These are phyloP conservation scores for Monosporascus sp. DNA, from an alignment of 2,329 filamentous ascomycete genomes.

Conservation along the genomic window DNA sequence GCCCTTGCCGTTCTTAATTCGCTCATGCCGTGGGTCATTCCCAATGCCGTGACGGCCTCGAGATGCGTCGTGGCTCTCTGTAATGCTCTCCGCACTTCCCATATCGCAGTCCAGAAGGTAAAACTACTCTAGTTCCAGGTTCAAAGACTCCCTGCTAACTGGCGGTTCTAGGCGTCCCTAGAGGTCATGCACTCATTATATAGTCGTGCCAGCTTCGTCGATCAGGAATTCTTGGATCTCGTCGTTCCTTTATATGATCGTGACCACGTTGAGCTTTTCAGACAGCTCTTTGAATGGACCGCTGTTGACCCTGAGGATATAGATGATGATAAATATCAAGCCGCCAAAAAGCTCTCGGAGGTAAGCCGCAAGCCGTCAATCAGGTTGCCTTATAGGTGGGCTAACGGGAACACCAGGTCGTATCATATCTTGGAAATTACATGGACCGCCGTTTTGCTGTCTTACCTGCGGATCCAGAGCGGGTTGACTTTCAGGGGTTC, in stretches of 20 bases:
- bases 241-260: slow-evolving; percentile 73
- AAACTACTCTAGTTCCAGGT: slow-evolving; percentile 18
- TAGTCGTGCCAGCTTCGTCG: slow-evolving; percentile 64
- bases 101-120: slow-evolving; percentile 71
- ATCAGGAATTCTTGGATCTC: slow-evolving; percentile 72
- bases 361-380: slow-evolving; percentile 36
- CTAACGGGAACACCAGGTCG: slow-evolving; percentile 48
- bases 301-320: slow-evolving; percentile 74
- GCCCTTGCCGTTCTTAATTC: slow-evolving; percentile 72
- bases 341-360: slow-evolving; percentile 92
- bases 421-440: slow-evolving; percentile 80
- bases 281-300: slow-evolving; percentile 74
- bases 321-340: slow-evolving; percentile 85
- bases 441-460: slow-evolving; percentile 70
- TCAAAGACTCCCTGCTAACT: slow-evolving; percentile 1
- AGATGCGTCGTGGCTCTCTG: slow-evolving; percentile 66
- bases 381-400: slow-evolving; percentile 4
- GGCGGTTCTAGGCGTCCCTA: slow-evolving; percentile 58
- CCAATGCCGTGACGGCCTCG: slow-evolving; percentile 70
- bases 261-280: slow-evolving; percentile 66
- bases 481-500: slow-evolving; percentile 65
- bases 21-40: slow-evolving; percentile 80
- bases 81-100: slow-evolving; percentile 62
- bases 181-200: slow-evolving; percentile 83
- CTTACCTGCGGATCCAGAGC: slow-evolving; percentile 48